phyloP scores from a whole-genome alignment of 1,139 yeast genomes.

The Hemisphaericaspora xylanilytica region DNA sequence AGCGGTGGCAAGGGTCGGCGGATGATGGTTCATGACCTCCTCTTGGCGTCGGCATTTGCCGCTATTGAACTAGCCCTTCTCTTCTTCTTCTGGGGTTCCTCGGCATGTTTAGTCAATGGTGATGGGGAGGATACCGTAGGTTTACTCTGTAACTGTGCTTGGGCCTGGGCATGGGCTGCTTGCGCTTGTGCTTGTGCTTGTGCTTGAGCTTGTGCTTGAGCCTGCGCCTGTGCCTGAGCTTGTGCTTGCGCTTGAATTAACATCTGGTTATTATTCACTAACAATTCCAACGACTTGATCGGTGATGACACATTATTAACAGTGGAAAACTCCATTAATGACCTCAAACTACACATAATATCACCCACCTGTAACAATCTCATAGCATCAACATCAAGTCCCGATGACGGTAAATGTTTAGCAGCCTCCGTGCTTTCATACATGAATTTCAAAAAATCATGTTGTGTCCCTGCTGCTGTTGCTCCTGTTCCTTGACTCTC shows the following conservation, averaged over 20 bases:
- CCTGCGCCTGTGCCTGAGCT: slow-evolving; percentile 7
- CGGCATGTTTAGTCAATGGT: slow-evolving; percentile 19
- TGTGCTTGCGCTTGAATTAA: slow-evolving; percentile 12
- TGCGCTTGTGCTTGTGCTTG: slow-evolving; percentile 7
- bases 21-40: slow-evolving; percentile 16
- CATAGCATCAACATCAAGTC: slow-evolving; percentile 64
- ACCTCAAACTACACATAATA: slow-evolving; percentile 67
- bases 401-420: slow-evolving; percentile 39
- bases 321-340: slow-evolving; percentile 59
- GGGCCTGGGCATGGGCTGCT: slow-evolving; percentile 11
- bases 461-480: slow-evolving; percentile 23
- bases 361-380: slow-evolving; percentile 72
- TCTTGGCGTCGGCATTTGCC: slow-evolving; percentile 12
- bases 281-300: slow-evolving; percentile 54
- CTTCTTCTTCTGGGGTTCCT: slow-evolving; percentile 24
- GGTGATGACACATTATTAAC: slow-evolving; percentile 51
- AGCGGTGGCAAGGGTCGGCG: no score
- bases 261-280: slow-evolving; percentile 29
- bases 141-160: slow-evolving; percentile 8
- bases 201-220: slow-evolving; percentile 11
- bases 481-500: no score
- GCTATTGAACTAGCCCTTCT: slow-evolving; percentile 18
- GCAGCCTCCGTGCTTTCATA: slow-evolving; percentile 24
- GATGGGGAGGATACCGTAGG: slow-evolving; percentile 19
- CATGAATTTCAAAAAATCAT: slow-evolving; percentile 24